Percentiles rank a stretch among this genome's conserved stretches.
phyloP scores from a whole-genome alignment of 371 early-diverging fungal species.

The Apophysomyces sp. region DNA sequence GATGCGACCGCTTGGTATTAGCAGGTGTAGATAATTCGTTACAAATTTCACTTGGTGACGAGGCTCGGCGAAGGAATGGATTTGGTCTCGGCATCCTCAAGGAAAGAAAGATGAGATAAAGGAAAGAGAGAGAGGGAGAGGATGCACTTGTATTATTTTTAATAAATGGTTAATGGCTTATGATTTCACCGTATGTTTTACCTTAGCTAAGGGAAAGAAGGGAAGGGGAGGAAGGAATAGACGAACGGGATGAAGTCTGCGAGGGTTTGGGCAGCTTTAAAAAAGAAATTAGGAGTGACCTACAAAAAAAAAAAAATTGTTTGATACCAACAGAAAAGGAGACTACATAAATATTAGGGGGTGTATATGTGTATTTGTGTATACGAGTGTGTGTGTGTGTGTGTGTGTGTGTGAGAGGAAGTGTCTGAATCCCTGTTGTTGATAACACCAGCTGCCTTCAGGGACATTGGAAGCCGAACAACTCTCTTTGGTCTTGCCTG shows the following conservation, averaged over 20 bases:
- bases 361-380: no score
- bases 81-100: conserved; percentile 8
- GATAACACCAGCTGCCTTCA: not conserved
- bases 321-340: not conserved
- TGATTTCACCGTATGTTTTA: not conserved
- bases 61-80: conserved; percentile 18
- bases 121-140: not conserved
- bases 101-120: not conserved
- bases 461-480: not conserved
- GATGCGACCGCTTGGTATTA: not conserved
- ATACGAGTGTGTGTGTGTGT: no score
- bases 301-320: no score
- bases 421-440: not conserved
- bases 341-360: not conserved
- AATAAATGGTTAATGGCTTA: not conserved
- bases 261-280: not conserved
- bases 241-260: not conserved
- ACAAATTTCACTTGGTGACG: conserved; percentile 7
- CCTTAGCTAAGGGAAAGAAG: no score
- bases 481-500: not conserved
- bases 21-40: not conserved
- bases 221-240: not conserved
- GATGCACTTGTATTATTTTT: not conserved
- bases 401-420: no score
- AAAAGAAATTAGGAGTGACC: not conserved